phyloP scores from a whole-genome alignment of 2,329 filamentous ascomycete genomes.

The Cercospora sp. region DNA sequence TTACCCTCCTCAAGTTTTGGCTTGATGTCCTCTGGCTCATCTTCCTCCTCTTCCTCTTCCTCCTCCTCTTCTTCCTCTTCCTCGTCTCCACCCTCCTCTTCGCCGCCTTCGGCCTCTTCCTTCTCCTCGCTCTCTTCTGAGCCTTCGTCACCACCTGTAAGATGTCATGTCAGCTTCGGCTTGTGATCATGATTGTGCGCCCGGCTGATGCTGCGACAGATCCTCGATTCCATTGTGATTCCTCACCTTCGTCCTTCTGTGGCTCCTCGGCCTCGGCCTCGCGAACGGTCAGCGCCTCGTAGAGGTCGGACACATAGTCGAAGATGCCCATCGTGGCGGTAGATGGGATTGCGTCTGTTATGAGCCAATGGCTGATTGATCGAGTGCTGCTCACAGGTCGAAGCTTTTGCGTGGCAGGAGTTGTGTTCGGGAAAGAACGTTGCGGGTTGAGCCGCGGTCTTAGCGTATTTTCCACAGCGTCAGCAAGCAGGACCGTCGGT shows the following conservation, averaged over 20 bases:
- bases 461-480: slow-evolving; percentile 3
- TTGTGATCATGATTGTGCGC: not conserved
- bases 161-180: not conserved
- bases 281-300: slow-evolving; percentile 63
- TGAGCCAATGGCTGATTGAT: slow-evolving; percentile 28
- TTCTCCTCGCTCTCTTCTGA: slow-evolving; percentile 42
- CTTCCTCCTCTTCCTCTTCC: slow-evolving; percentile 77
- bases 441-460: slow-evolving; percentile 1
- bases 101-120: slow-evolving; percentile 44
- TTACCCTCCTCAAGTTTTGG: slow-evolving; percentile 88
- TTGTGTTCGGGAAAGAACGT: slow-evolving; percentile 7
- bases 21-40: slow-evolving; percentile 82
- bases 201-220: not conserved
- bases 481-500: not conserved
- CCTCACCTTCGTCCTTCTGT: slow-evolving; percentile 47
- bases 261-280: slow-evolving; percentile 62
- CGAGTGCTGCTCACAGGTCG: slow-evolving; percentile 16
- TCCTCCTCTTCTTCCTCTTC: slow-evolving; percentile 68
- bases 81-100: slow-evolving; percentile 56
- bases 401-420: slow-evolving; percentile 16
- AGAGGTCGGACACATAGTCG: slow-evolving; percentile 65
- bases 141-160: slow-evolving; percentile 35
- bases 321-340: slow-evolving; percentile 59
- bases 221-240: slow-evolving; percentile 10
- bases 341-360: slow-evolving; percentile 22